A percentile compares a stretch with the other conserved stretches of the same genome.
phyloP scores from a whole-genome alignment of 371 early-diverging fungal species.

The Dinochytrium kinnereticum region DNA sequence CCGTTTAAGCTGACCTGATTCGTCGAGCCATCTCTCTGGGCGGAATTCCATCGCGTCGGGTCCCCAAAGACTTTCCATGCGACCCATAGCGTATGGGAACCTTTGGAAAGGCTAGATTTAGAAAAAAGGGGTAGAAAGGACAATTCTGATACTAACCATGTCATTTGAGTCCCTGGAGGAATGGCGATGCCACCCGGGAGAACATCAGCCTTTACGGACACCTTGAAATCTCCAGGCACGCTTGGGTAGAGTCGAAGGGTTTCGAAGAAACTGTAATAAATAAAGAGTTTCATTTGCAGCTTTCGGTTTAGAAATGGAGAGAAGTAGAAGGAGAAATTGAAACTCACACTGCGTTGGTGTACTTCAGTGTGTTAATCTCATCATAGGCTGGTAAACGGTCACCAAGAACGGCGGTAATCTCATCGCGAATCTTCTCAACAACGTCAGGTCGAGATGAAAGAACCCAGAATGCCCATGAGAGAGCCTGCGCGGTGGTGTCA shows the following conservation, averaged over 20 bases:
- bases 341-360: constrained; percentile 32
- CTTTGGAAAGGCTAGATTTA: constrained; percentile 21
- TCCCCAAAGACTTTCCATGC: constrained; percentile 60
- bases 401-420: constrained; percentile 47
- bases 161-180: constrained; percentile 58
- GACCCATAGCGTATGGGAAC: constrained; percentile 51
- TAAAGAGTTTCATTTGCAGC: too few species aligned
- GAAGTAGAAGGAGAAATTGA: not conserved
- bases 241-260: constrained; percentile 68
- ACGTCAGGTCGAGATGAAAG: constrained; percentile 53
- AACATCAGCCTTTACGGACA: constrained; percentile 64
- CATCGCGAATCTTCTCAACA: constrained; percentile 55
- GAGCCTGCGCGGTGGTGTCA: constrained; percentile 71
- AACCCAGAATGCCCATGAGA: constrained; percentile 69
- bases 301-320: not conserved
- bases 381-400: constrained; percentile 30
- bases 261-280: constrained; percentile 57
- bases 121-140: not conserved
- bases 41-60: constrained; percentile 58
- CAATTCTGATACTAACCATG: constrained; percentile 37
- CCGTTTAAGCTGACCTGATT: not conserved
- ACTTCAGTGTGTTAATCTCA: constrained; percentile 27
- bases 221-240: constrained; percentile 69
- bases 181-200: constrained; percentile 72
- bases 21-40: constrained; percentile 61